These are phyloP conservation scores for Passiflora organensis DNA, from an alignment of 345 rosid genomes.

Conservation along the genomic window DNA sequence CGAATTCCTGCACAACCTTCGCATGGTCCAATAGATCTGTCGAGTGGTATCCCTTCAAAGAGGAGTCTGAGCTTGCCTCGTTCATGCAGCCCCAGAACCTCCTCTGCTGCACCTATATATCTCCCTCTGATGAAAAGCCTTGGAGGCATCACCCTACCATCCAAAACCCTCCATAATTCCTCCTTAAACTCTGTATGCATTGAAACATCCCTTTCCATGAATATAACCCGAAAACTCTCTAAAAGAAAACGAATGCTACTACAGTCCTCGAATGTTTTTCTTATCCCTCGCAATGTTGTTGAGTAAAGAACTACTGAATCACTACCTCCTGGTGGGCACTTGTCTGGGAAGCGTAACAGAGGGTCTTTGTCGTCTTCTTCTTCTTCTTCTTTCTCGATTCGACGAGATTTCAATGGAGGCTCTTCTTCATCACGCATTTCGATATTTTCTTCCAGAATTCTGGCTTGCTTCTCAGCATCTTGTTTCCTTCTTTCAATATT, in stretches of 20 bases:
- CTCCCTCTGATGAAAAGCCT: slow-evolving; percentile 27
- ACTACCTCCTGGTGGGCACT: slow-evolving; percentile 71
- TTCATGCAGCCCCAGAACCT: slow-evolving; percentile 23
- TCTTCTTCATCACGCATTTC: slow-evolving; percentile 23
- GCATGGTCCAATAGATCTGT: slow-evolving; percentile 10
- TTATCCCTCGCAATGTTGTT: slow-evolving; percentile 21
- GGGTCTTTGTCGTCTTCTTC: slow-evolving; percentile 28
- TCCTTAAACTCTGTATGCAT: slow-evolving; percentile 29
- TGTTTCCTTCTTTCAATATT: slow-evolving; percentile 6
- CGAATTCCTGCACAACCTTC: slow-evolving; percentile 22
- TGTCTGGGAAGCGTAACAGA: slow-evolving; percentile 41
- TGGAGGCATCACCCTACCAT: slow-evolving; percentile 19
- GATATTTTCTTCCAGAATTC: slow-evolving; percentile 11
- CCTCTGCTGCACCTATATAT: slow-evolving; percentile 29
- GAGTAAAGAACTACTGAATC: slow-evolving; percentile 28
- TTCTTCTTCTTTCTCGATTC: slow-evolving; percentile 22
- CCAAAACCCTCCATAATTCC: slow-evolving; percentile 22
- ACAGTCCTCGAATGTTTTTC: slow-evolving; percentile 33
- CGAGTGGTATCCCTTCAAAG: slow-evolving; percentile 21
- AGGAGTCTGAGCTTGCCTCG: slow-evolving; percentile 19
- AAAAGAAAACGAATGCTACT: slow-evolving; percentile 22
- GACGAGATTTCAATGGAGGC: slow-evolving; percentile 40
- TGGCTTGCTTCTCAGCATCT: slow-evolving; percentile 8
- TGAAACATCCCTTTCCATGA: slow-evolving; percentile 25
- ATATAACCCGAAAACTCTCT: slow-evolving; percentile 21